Evolutionary conservation across 192 early-diverging fungal genomes (phyloP).

Genomic region (Linderina pennispora): DNA sequence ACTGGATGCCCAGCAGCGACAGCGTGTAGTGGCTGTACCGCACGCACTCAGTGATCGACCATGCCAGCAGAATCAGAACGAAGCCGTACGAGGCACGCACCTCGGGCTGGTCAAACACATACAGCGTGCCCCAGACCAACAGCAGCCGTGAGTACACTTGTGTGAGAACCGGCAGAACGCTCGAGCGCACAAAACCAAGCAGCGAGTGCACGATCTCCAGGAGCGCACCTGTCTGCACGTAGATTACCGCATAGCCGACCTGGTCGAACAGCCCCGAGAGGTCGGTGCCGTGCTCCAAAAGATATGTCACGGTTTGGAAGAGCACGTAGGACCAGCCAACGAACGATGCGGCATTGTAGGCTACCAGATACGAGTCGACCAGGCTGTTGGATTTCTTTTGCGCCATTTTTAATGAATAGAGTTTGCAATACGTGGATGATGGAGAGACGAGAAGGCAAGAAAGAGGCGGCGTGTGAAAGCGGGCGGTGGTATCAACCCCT

Average conservation of each 20-base stretch:
- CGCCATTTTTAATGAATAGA: constrained; percentile 10
- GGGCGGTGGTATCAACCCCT: too few species aligned
- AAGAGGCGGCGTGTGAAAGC: not conserved
- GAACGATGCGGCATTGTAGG: constrained; percentile 80
- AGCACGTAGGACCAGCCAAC: constrained; percentile 79
- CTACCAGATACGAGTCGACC: constrained; percentile 61
- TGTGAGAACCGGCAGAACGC: constrained; percentile 69
- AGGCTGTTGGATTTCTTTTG: constrained; percentile 15
- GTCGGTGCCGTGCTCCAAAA: constrained; percentile 50
- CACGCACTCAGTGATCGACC: constrained; percentile 87
- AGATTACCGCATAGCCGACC: constrained; percentile 56
- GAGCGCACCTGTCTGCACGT: constrained; percentile 77
- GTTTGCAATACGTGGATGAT: not conserved
- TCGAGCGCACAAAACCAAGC: constrained; percentile 73
- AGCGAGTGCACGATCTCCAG: constrained; percentile 67
- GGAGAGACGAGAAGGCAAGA: not conserved
- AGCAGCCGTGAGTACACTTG: constrained; percentile 86
- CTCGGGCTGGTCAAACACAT: constrained; percentile 63
- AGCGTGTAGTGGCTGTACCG: constrained; percentile 89
- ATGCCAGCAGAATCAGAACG: constrained; percentile 81
- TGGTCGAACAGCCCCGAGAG: constrained; percentile 56
- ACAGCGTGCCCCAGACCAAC: constrained; percentile 76
- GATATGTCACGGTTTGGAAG: constrained; percentile 45
- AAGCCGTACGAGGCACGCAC: constrained; percentile 62
- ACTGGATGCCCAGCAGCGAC: constrained; percentile 56